Base-by-base conservation (phyloP, 768 basidiomycete genomes). In the Glaciozyma martinii region DNA sequence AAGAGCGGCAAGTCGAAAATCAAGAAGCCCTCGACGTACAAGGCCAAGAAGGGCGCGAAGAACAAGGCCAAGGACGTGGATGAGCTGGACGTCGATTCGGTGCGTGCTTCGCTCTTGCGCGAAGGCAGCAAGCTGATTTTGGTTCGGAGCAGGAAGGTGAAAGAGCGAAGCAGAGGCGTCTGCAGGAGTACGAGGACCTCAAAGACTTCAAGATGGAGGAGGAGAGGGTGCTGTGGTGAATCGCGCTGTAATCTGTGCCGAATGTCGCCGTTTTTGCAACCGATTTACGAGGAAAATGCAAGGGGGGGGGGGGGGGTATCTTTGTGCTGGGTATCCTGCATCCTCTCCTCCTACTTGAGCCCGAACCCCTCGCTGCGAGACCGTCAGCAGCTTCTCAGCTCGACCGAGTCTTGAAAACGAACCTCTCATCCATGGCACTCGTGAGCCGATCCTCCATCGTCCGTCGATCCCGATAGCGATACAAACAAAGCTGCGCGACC, bases 351-450 rank as follows among this genome's bases (percentile, higher is more conserved):
- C 30, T 56, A 56, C 32, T 32, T 30, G 3, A 56, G 21, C 9
- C 55, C 55, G 25, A 56, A 56, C 6, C 55, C 55, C 55, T 56
- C 55, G 23, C 55, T 55, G 32, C 30, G 21, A 30, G 2, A 23
- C 3, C 10, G 12, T 53, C 27, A n/a, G 46, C 21, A 21, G 16
- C 19, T 3, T 47, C 46, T 15, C 46, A 47, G 19, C 19, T 21
- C 6, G 6, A 23, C 16, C 21, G 46, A n/a, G 18, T 10, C 46
- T 21, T 23, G 46, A 47, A 23, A 47, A n/a, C 19, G 30, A 3
- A 55, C 54, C 64, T 66, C 42, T 66, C 68, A 21, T 65, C 60
- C 47, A 70, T 65, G 1, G 68, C 65, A n/a, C 25, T 23, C n/a
- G 16, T 30, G 30, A 66, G 40, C 52, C 61, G 47, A 6, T 49